Percentiles rank a stretch among this genome's conserved stretches.
phyloP scores from a whole-genome alignment of 1,284 basidiomycete species.

The Phenoliferia sp. region DNA sequence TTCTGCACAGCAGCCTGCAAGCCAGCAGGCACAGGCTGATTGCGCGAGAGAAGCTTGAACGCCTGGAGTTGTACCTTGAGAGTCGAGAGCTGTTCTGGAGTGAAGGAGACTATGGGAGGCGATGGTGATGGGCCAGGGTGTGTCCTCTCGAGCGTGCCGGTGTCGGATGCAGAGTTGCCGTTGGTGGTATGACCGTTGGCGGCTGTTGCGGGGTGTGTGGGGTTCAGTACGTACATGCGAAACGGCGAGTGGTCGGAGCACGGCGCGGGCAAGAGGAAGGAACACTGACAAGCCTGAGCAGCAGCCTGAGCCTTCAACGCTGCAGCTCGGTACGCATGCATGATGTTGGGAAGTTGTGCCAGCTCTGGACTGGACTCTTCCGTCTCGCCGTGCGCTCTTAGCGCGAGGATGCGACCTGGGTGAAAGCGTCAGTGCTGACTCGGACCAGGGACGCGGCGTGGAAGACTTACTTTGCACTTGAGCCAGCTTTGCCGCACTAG shows the following conservation, averaged over 20 bases:
- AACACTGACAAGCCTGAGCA: not conserved
- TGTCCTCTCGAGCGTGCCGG: conserved; percentile 6
- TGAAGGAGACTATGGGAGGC: conserved; percentile 48
- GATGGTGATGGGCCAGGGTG: conserved; percentile 10
- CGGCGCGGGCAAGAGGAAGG: not conserved
- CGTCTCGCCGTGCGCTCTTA: not conserved
- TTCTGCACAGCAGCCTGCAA: conserved; percentile 66
- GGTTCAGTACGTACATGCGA: not conserved
- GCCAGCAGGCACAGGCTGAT: conserved; percentile 71
- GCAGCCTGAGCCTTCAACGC: not conserved
- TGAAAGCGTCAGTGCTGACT: conserved; percentile 30
- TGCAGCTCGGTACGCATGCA: conserved; percentile 9
- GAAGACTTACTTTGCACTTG: too few relatives aligned
- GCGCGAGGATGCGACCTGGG: not conserved
- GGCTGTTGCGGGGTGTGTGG: not conserved
- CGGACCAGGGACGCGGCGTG: conserved; percentile 31
- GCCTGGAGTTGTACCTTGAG: conserved; percentile 80
- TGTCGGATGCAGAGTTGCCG: conserved; percentile 37
- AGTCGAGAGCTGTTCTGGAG: conserved; percentile 73
- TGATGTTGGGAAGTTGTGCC: not conserved
- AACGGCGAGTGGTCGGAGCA: not conserved
- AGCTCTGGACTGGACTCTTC: not conserved
- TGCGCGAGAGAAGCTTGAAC: conserved; percentile 75
- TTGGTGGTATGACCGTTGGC: not conserved
- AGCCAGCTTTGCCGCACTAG: too few relatives aligned